These are phyloP conservation scores for Pichia thaimueangensis DNA, from an alignment of 805 yeast genomes.

Conservation along the genomic window DNA sequence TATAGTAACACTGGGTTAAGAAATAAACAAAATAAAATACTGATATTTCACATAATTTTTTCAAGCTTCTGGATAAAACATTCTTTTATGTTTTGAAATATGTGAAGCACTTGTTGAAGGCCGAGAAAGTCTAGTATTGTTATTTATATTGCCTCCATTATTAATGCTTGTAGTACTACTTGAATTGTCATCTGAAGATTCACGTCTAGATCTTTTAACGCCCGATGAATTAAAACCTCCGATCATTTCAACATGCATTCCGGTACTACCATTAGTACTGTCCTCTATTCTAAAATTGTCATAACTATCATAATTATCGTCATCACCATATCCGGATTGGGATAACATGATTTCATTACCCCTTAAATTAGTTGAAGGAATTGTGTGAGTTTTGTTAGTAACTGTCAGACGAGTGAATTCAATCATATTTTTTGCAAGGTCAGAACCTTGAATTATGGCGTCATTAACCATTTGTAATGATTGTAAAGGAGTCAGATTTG, in stretches of 20 bases:
- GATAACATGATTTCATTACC: conserved; percentile 16
- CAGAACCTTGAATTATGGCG: conserved; percentile 18
- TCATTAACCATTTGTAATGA: conserved; percentile 20
- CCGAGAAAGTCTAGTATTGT: too few relatives aligned
- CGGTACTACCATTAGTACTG: conserved; percentile 14
- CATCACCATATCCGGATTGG: conserved; percentile 26
- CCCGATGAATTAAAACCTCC: conserved; percentile 19
- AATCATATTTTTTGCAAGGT: conserved; percentile 8
- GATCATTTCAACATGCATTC: conserved; percentile 25
- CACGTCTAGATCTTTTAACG: conserved; percentile 19
- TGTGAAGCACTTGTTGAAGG: too few relatives aligned
- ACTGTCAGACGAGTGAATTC: background rate
- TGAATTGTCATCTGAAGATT: too few relatives aligned
- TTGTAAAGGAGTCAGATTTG: conserved; percentile 12
- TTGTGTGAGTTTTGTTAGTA: background rate
- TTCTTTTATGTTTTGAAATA: conserved; percentile 4
- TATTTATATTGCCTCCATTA: background rate
- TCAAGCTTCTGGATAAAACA: background rate
- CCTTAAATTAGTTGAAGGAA: background rate
- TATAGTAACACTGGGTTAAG: too few relatives aligned
- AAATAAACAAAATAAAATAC: too few relatives aligned
- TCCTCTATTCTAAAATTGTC: conserved; percentile 15
- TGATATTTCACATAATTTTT: too few relatives aligned
- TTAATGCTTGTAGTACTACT: background rate
- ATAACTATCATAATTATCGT: conserved; percentile 16